These are phyloP conservation scores for Abrus pulchellus DNA, from an alignment of 306 rosid species.

Conservation along the genomic window DNA sequence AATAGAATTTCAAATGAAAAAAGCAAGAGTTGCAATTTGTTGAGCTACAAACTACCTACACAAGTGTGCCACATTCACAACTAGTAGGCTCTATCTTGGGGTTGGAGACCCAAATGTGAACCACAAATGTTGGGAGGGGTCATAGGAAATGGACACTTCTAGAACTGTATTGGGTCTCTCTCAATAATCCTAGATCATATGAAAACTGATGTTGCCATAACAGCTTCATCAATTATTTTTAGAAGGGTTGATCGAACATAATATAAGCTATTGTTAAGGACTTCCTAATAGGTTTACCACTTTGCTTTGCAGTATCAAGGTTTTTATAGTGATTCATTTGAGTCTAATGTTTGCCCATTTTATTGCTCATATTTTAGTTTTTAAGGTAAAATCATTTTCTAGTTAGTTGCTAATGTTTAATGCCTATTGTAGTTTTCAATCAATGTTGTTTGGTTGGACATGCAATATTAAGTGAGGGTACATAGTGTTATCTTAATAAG, in stretches of 20 bases:
- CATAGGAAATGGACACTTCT: slow-evolving; percentile 87
- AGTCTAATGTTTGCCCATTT: slow-evolving; percentile 88
- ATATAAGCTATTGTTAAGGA: slow-evolving; percentile 62
- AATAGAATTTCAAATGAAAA: slow-evolving; percentile 68
- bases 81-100: slow-evolving; percentile 83
- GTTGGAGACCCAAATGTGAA: slow-evolving; percentile 85
- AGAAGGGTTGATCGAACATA: slow-evolving; percentile 70
- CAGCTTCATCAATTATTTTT: slow-evolving; percentile 88
- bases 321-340: slow-evolving; percentile 81
- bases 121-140: slow-evolving; percentile 96
- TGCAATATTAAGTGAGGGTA: background rate
- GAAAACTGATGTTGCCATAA: slow-evolving; percentile 94
- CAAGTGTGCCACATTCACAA: slow-evolving; percentile 76
- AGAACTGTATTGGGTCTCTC: slow-evolving; percentile 77
- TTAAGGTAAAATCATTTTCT: slow-evolving; percentile 60
- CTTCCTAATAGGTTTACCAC: slow-evolving; percentile 73
- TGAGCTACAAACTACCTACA: slow-evolving; percentile 83
- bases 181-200: slow-evolving; percentile 77
- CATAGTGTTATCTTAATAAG: too few species aligned
- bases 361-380: slow-evolving; percentile 95
- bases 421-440: background rate
- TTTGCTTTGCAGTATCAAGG: slow-evolving; percentile 81
- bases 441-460: background rate
- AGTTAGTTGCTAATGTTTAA: background rate
- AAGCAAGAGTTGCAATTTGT: slow-evolving; percentile 72